Conservation (phyloP, 1,284 basidiomycete genomes). For the Athelia sp. region DNA sequence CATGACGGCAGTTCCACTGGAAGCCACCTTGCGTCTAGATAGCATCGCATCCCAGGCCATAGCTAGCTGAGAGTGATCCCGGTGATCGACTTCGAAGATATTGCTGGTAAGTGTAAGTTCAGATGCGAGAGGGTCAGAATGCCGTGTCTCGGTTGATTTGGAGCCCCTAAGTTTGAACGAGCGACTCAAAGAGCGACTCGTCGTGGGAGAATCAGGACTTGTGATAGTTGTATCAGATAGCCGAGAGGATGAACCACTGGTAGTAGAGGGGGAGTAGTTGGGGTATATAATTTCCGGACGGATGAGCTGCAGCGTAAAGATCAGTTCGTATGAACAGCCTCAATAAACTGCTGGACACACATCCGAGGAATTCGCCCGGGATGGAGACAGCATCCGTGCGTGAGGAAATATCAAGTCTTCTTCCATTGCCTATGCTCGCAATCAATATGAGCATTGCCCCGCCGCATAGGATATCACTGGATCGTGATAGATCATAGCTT, state of each 20-base stretch:
- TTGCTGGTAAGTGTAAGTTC: no score
- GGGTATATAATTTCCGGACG: background rate
- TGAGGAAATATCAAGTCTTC: conserved; percentile 70
- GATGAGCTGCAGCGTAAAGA: background rate
- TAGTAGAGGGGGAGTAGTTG: background rate
- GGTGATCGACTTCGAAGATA: conserved; percentile 29
- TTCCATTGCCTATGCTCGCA: conserved; percentile 62
- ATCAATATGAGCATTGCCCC: no score
- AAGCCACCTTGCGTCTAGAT: conserved; percentile 47
- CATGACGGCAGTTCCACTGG: conserved; percentile 52
- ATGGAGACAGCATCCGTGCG: conserved; percentile 25
- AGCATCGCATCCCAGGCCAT: conserved; percentile 69
- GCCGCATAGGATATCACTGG: no score
- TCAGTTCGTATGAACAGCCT: no score
- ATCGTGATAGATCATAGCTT: no score
- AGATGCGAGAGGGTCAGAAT: no score
- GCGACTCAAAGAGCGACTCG: no score
- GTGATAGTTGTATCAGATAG: background rate
- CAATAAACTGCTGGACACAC: background rate
- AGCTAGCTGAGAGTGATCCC: conserved; percentile 59
- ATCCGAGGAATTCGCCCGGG: conserved; percentile 7
- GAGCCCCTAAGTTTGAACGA: no score
- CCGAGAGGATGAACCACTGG: no score
- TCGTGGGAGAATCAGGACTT: background rate
- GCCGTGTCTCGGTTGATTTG: no score